A percentile compares a stretch with the other conserved stretches of the same genome.
Evolutionary conservation across 192 early-diverging fungal species (phyloP).

Genomic region (Umbelopsis sp.): DNA sequence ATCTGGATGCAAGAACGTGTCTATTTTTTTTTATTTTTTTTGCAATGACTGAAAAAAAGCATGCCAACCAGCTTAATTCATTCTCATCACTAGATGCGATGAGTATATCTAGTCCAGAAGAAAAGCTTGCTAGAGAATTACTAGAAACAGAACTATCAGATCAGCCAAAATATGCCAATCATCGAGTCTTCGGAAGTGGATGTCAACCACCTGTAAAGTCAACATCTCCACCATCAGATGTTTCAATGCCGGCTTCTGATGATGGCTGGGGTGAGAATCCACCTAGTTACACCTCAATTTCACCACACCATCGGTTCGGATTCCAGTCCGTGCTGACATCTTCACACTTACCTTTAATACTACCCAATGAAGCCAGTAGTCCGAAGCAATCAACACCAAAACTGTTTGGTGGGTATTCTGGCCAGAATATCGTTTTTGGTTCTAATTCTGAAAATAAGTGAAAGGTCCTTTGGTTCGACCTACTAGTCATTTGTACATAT

Average conservation of each 20-base stretch:
- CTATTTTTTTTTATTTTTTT: too few relatives aligned
- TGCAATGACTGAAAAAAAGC: too few relatives aligned
- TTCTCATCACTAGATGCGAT: not conserved
- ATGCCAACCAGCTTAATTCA: too few relatives aligned
- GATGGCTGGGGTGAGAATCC: not conserved
- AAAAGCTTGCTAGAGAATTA: not conserved
- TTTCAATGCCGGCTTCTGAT: not conserved
- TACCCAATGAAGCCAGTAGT: not conserved
- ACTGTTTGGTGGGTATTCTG: not conserved
- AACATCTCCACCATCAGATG: not conserved
- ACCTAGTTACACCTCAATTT: conserved; percentile 5
- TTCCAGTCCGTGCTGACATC: not conserved
- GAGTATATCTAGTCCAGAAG: conserved; percentile 1
- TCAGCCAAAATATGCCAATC: not conserved
- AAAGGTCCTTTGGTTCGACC: too few relatives aligned
- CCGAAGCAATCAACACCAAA: not conserved
- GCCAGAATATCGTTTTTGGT: not conserved
- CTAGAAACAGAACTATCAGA: not conserved
- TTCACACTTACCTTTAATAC: not conserved
- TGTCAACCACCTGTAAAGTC: not conserved
- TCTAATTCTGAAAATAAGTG: not conserved
- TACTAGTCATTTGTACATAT: not conserved
- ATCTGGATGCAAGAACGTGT: too few relatives aligned
- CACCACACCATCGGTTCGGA: conserved; percentile 1
- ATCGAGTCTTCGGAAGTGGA: not conserved